Percentiles rank a stretch among this genome's conserved stretches.
Evolutionary conservation across 1,284 basidiomycete genomes (phyloP).

Genomic region (Tilletia caries): DNA sequence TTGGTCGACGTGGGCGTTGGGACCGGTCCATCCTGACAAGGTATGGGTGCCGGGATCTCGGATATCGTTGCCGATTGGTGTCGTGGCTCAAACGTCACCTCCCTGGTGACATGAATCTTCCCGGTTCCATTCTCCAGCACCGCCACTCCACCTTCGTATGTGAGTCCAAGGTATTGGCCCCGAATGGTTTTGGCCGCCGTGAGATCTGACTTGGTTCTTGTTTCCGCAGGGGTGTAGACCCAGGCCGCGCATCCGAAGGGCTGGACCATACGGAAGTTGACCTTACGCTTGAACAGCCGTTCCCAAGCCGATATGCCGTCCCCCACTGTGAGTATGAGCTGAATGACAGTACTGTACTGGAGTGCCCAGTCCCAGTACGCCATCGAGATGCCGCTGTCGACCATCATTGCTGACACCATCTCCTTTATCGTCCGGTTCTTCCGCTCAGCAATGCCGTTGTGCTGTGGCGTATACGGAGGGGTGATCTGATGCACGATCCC

Average conservation of each 20-base stretch:
- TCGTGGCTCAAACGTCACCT: neutral
- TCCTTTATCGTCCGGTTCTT: too few species aligned
- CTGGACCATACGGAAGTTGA: neutral
- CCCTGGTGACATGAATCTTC: neutral
- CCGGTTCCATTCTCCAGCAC: neutral
- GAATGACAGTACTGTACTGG: neutral
- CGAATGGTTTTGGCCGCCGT: neutral
- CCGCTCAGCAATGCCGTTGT: conserved; percentile 52
- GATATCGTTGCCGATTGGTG: neutral
- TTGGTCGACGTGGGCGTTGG: too few species aligned
- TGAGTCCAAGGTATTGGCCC: neutral
- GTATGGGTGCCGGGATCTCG: neutral
- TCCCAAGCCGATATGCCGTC: neutral
- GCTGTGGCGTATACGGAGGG: conserved; percentile 54
- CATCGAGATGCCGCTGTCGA: conserved; percentile 39
- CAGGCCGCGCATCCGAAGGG: neutral
- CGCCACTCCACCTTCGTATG: neutral
- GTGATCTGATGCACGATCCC: conserved; percentile 52
- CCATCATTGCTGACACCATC: too few species aligned
- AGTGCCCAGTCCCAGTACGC: conserved; percentile 44
- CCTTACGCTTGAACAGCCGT: neutral
- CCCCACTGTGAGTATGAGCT: neutral
- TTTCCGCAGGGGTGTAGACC: neutral
- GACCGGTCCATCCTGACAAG: too few species aligned
- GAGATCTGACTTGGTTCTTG: neutral